phyloP scores from a whole-genome alignment of 768 basidiomycete species.

The Pleurotus citrinopileatus region DNA sequence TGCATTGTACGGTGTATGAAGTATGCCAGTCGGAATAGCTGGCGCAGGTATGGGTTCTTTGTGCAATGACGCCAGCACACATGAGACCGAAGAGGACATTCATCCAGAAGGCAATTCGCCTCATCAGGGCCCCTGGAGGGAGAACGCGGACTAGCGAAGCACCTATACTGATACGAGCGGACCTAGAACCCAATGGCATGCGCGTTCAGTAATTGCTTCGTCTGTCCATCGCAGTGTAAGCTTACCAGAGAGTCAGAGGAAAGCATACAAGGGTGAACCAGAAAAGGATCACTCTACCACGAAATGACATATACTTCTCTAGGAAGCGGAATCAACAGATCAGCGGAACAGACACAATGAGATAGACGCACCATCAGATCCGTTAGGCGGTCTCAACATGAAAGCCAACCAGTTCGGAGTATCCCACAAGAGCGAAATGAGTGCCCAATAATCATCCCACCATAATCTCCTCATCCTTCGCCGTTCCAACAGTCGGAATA shows the following conservation, averaged over 20 bases:
- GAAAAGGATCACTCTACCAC: background rate
- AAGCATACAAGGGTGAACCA: slow-evolving; percentile 1
- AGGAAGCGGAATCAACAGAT: background rate
- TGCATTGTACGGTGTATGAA: background rate
- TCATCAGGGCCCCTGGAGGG: background rate
- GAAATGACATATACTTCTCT: slow-evolving; percentile 1
- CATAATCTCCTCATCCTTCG: slow-evolving; percentile 19
- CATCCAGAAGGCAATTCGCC: background rate
- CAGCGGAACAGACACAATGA: background rate
- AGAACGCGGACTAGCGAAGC: slow-evolving; percentile 14
- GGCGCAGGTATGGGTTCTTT: background rate
- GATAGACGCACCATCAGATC: background rate
- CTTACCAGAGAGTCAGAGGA: background rate
- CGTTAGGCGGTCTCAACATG: background rate
- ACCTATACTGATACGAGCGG: slow-evolving; percentile 16
- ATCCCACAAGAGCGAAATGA: slow-evolving; percentile 18
- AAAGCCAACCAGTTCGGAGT: slow-evolving; percentile 3
- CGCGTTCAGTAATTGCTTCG: background rate
- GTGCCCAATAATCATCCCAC: slow-evolving; percentile 29
- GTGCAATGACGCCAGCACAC: background rate
- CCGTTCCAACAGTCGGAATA: slow-evolving; percentile 21
- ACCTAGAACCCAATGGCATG: slow-evolving; percentile 9
- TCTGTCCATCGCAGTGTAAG: background rate
- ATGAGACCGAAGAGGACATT: background rate
- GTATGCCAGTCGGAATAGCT: background rate